Evolutionary conservation across 306 rosid species (phyloP).

Genomic region (Cucumis cinereus): DNA sequence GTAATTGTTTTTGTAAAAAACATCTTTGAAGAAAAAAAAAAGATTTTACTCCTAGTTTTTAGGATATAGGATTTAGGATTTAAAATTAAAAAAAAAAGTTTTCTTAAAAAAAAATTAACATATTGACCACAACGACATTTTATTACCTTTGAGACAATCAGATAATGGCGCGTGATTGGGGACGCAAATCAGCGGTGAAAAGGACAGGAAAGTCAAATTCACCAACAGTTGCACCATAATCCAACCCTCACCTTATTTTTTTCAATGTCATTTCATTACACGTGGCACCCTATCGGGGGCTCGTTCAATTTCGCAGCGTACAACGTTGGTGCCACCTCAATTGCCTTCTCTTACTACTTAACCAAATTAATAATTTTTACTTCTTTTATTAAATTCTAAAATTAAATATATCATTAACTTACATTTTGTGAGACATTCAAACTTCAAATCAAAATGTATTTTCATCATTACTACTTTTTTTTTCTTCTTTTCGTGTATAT

Average conservation of each 20-base stretch:
- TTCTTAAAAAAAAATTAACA: not conserved
- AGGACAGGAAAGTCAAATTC: not conserved
- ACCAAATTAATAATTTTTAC: not conserved
- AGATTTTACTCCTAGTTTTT: too few species aligned
- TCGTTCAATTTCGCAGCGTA: not conserved
- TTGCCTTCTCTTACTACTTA: not conserved
- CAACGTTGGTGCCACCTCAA: not conserved
- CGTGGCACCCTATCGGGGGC: not conserved
- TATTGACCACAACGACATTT: not conserved
- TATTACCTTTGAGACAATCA: not conserved
- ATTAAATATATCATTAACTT: not conserved
- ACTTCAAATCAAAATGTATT: not conserved
- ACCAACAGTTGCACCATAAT: not conserved
- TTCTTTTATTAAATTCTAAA: not conserved
- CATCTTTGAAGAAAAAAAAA: too few species aligned
- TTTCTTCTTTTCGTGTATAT: too few species aligned
- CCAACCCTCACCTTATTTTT: not conserved
- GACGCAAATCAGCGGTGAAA: not conserved
- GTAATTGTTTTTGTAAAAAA: too few species aligned
- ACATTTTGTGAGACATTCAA: not conserved
- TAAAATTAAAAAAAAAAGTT: too few species aligned
- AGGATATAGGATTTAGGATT: too few species aligned
- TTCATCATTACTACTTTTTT: not conserved
- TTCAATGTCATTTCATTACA: not conserved
- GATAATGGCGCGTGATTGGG: not conserved